Conservation (phyloP, 2,329 filamentous ascomycete genomes). For the Ascochyta lentis region DNA sequence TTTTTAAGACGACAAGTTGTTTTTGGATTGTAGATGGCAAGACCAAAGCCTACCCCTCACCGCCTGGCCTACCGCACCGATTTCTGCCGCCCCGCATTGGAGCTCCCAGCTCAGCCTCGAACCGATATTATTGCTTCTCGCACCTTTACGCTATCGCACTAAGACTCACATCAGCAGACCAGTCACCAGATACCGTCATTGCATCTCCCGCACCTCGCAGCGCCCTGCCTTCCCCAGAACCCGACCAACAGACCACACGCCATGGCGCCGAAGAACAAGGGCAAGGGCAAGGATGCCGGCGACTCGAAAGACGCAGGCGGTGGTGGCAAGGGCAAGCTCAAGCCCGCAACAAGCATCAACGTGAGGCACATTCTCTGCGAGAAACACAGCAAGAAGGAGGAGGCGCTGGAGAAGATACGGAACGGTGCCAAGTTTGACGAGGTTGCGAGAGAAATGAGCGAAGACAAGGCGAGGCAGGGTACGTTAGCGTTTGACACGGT, state of each 20-base stretch:
- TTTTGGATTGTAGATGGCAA: too few species aligned
- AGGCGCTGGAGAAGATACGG: constrained; percentile 72
- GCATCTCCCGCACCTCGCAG: too few species aligned
- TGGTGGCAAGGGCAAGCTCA: constrained; percentile 57
- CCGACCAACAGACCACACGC: not conserved
- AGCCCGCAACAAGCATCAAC: constrained; percentile 72
- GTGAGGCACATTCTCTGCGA: constrained; percentile 77
- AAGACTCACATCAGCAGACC: not conserved
- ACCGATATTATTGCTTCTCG: not conserved
- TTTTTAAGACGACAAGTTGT: too few species aligned
- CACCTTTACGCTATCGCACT: not conserved
- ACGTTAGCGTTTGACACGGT: not conserved
- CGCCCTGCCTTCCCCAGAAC: not conserved
- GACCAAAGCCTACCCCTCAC: too few species aligned
- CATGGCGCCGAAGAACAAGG: constrained; percentile 41
- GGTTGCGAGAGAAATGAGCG: constrained; percentile 73
- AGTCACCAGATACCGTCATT: too few species aligned
- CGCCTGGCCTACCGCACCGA: too few species aligned
- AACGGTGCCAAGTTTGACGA: constrained; percentile 76
- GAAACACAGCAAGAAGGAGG: constrained; percentile 79
- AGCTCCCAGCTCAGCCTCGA: too few species aligned
- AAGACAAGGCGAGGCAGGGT: constrained; percentile 74
- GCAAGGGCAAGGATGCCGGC: constrained; percentile 31
- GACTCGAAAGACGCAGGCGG: constrained; percentile 45
- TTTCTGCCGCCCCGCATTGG: not conserved